phyloP scores from a whole-genome alignment of 23 red algal species.

The Gracilariopsis chorda region DNA sequence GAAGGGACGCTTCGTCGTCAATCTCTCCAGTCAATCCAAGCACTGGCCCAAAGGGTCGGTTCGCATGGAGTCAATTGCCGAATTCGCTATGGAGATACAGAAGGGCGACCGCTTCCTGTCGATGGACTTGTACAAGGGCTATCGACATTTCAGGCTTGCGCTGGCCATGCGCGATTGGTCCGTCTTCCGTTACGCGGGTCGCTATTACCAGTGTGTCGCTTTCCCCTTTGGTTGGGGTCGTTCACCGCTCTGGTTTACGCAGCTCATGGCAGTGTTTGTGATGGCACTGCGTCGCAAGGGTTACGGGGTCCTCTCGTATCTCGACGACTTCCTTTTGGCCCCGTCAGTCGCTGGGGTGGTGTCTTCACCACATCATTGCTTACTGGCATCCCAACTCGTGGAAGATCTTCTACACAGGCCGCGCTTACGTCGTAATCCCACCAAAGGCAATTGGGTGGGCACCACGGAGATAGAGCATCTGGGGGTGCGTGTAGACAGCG shows the following conservation, averaged over 20 bases:
- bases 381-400: not conserved
- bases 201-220: conserved; percentile 2
- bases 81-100: not conserved
- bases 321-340: conserved; percentile 12
- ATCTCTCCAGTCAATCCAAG: not conserved
- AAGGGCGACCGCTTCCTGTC: not conserved
- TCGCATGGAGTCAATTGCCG: not conserved
- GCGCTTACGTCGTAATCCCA: not conserved
- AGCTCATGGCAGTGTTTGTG: not conserved
- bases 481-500: not conserved
- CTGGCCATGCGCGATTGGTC: conserved; percentile 10
- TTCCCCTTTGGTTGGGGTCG: not conserved
- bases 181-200: not conserved
- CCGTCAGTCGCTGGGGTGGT: not conserved
- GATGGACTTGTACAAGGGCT: not conserved
- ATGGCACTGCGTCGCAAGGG: not conserved
- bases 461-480: not conserved
- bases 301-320: not conserved
- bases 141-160: not conserved
- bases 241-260: conserved; percentile 16
- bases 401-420: not conserved
- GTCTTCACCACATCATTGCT: not conserved
- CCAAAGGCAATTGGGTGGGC: not conserved
- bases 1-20: conserved; percentile 26
- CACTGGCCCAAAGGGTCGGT: not conserved